Percentiles rank a stretch among this genome's conserved stretches.
phyloP scores from a whole-genome alignment of 2,329 filamentous ascomycete genomes.

The Tolypocladium cylindrosporum region DNA sequence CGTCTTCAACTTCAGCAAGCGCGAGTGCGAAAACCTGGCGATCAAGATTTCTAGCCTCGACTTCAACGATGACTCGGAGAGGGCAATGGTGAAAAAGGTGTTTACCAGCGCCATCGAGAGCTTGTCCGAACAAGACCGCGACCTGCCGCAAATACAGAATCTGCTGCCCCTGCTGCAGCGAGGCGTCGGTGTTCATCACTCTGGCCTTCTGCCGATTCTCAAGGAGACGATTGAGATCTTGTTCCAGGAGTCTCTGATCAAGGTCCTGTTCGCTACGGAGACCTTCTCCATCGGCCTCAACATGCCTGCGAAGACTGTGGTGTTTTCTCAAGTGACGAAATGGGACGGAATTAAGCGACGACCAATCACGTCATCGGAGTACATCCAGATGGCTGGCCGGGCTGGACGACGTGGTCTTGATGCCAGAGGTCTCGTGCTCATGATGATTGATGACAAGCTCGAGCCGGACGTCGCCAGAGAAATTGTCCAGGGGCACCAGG shows the following conservation, averaged over 20 bases:
- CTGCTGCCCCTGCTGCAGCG: conserved; percentile 80
- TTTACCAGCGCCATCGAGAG: conserved; percentile 90
- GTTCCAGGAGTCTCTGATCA: conserved; percentile 96
- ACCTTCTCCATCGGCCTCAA: conserved; percentile 98
- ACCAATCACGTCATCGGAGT: conserved; percentile 88
- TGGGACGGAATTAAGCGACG: conserved; percentile 76
- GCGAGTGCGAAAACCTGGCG: conserved; percentile 87
- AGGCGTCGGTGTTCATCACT: conserved; percentile 96
- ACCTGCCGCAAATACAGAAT: conserved; percentile 81
- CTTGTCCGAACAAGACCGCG: conserved; percentile 82
- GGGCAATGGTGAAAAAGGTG: conserved; percentile 86
- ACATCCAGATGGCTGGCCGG: conserved; percentile 97
- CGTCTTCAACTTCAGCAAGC: conserved; percentile 98
- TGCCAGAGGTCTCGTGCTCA: conserved; percentile 96
- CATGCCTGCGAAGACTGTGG: conserved; percentile 98
- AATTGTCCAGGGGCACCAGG: conserved; percentile 93
- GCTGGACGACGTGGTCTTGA: conserved; percentile 95
- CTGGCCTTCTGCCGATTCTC: conserved; percentile 84
- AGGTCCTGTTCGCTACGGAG: conserved; percentile 94
- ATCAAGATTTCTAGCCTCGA: conserved; percentile 76
- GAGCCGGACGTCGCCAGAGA: conserved; percentile 89
- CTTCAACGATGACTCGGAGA: conserved; percentile 95
- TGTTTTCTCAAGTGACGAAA: conserved; percentile 95
- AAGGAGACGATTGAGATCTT: conserved; percentile 99
- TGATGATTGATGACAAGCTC: conserved; percentile 98